Percentiles rank a stretch among this genome's conserved stretches.
Conservation (phyloP, 1,284 basidiomycete genomes). For the Xanthoconium separans region DNA sequence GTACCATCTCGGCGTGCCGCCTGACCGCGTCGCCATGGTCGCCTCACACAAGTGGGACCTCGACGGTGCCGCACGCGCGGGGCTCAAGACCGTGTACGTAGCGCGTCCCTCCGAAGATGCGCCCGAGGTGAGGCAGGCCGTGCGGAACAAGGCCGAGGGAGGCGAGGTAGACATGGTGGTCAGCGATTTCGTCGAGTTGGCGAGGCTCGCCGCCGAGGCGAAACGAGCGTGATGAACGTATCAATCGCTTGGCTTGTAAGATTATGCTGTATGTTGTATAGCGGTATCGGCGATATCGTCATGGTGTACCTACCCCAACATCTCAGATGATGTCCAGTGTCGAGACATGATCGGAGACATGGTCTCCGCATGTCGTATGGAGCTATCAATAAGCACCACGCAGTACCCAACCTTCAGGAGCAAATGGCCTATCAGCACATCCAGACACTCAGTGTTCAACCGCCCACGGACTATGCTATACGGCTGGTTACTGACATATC, state of each 20-base stretch:
- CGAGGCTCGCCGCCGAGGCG: conserved; percentile 20
- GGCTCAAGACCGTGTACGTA: conserved; percentile 59
- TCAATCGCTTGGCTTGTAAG: not conserved
- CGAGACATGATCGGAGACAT: no score
- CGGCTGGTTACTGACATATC: no score
- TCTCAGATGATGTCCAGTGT: not conserved
- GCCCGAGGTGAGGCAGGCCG: conserved; percentile 21
- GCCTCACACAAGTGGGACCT: conserved; percentile 63
- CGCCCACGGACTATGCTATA: no score
- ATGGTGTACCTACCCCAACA: not conserved
- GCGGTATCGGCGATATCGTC: no score
- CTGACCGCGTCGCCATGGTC: conserved; percentile 58
- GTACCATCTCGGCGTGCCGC: conserved; percentile 49
- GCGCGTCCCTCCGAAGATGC: conserved; percentile 47
- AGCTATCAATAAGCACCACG: no score
- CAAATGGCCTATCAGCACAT: no score
- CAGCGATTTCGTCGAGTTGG: conserved; percentile 43
- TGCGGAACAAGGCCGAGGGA: conserved; percentile 44
- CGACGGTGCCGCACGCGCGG: conserved; percentile 48
- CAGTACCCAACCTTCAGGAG: no score
- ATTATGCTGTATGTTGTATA: no score
- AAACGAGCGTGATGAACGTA: not conserved
- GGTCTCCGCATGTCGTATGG: no score
- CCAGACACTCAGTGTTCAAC: no score
- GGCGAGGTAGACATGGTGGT: conserved; percentile 52